Conservation (phyloP, 441 rosid species). For the Manihot esculenta region DNA sequence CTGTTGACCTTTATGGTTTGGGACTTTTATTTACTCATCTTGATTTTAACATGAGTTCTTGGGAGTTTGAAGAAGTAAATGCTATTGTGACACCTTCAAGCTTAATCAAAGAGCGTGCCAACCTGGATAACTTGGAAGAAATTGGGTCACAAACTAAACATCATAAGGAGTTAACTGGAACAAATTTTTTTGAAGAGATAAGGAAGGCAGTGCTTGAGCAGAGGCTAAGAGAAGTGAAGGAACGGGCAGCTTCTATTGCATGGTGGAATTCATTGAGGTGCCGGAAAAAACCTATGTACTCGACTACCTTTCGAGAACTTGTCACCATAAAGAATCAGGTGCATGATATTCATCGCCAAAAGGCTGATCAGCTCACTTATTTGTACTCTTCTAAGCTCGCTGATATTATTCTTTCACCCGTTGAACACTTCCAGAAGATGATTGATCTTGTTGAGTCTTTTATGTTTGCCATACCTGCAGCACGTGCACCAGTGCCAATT, state of each 20-base stretch:
- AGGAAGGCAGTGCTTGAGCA: slow-evolving; percentile 75
- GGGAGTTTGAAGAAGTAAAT: slow-evolving; percentile 84
- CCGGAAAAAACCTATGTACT: slow-evolving; percentile 73
- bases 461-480: slow-evolving; percentile 96
- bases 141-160: slow-evolving; percentile 37
- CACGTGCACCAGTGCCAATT: slow-evolving; percentile 75
- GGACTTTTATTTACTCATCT: slow-evolving; percentile 80
- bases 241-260: slow-evolving; percentile 79
- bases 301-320: slow-evolving; percentile 63
- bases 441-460: slow-evolving; percentile 87
- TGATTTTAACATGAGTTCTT: slow-evolving; percentile 82
- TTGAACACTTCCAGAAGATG: slow-evolving; percentile 83
- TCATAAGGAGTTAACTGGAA: slow-evolving; percentile 48
- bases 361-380: slow-evolving; percentile 48
- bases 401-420: slow-evolving; percentile 83
- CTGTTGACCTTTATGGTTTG: slow-evolving; percentile 59
- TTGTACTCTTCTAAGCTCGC: slow-evolving; percentile 76
- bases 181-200: slow-evolving; percentile 88
- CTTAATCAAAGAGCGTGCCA: slow-evolving; percentile 55
- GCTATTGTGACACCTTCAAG: slow-evolving; percentile 76
- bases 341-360: slow-evolving; percentile 54
- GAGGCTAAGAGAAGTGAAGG: slow-evolving; percentile 73
- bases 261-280: slow-evolving; percentile 99
- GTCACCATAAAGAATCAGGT: slow-evolving; percentile 62
- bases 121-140: slow-evolving; percentile 42